Evolutionary conservation across 2,329 filamentous ascomycete genomes (phyloP).

Genomic region (Pseudocercospora vitis): DNA sequence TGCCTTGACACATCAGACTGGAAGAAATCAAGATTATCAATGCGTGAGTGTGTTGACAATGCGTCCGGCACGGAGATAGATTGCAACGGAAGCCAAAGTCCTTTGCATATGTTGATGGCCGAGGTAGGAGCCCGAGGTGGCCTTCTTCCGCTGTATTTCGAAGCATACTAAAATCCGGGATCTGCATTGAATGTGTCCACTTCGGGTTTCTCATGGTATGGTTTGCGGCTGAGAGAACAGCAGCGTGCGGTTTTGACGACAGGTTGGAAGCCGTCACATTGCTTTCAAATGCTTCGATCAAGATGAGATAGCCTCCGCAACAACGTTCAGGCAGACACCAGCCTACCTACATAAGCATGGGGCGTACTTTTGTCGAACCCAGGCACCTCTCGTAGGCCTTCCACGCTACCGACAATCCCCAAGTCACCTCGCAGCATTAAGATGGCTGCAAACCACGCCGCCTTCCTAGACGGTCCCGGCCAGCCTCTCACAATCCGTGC

Average conservation of each 20-base stretch:
- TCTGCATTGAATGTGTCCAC: neutral
- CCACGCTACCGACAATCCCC: neutral
- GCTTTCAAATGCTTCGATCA: too few relatives aligned
- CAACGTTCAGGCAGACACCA: too few relatives aligned
- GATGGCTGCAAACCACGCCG: conserved; percentile 19
- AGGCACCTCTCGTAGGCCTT: neutral
- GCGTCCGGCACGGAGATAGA: too few relatives aligned
- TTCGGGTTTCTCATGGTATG: neutral
- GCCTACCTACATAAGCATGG: neutral
- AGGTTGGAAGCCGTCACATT: too few relatives aligned
- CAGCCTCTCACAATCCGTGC: conserved; percentile 24
- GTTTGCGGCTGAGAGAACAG: neutral
- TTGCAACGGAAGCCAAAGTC: too few relatives aligned
- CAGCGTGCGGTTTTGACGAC: neutral
- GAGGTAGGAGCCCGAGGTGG: neutral
- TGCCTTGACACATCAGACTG: too few relatives aligned
- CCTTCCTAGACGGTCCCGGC: conserved; percentile 20
- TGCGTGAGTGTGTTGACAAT: too few relatives aligned
- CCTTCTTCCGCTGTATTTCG: neutral
- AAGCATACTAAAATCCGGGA: neutral
- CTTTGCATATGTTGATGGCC: too few relatives aligned
- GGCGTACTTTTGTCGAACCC: neutral
- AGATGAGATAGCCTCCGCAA: too few relatives aligned
- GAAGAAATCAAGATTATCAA: too few relatives aligned
- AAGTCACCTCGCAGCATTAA: neutral